Evolutionary conservation across 2,329 filamentous ascomycete genomes (phyloP).

Genomic region (Aspergillus vadensis): DNA sequence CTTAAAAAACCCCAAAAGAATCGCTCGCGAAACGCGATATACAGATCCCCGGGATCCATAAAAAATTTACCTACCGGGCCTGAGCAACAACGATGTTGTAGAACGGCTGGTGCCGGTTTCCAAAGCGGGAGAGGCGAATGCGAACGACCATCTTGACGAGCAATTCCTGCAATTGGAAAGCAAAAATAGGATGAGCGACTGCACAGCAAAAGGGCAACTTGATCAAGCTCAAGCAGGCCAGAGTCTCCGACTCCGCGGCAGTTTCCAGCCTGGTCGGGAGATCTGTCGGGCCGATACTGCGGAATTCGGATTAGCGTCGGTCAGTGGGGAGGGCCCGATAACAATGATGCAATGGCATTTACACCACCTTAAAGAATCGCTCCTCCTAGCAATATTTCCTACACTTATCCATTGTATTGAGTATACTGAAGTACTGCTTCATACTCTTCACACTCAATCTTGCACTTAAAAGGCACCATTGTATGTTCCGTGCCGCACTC

Average conservation of each 20-base stretch:
- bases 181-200: neutral
- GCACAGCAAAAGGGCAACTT: slow-evolving; percentile 10
- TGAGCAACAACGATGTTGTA: slow-evolving; percentile 98
- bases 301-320: slow-evolving; percentile 27
- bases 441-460: neutral
- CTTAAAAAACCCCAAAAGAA: neutral
- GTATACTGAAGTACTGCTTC: neutral
- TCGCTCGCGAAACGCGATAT: neutral
- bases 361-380: neutral
- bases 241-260: slow-evolving; percentile 29
- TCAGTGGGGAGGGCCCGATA: slow-evolving; percentile 23
- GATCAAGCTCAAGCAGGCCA: slow-evolving; percentile 14
- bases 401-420: neutral
- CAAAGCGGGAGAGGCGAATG: slow-evolving; percentile 92
- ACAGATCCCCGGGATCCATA: neutral
- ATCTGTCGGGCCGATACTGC: slow-evolving; percentile 27
- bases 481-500: slow-evolving; percentile 31
- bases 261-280: slow-evolving; percentile 29
- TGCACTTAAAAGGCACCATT: slow-evolving; percentile 4
- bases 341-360: slow-evolving; percentile 12
- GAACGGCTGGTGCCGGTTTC: slow-evolving; percentile 81
- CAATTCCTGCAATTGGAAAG: slow-evolving; percentile 1
- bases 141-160: slow-evolving; percentile 76
- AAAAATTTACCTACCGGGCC: slow-evolving; percentile 65
- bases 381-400: neutral